Base-by-base conservation (phyloP, 169 alveolate genomes). In the Neospora caninum region DNA sequence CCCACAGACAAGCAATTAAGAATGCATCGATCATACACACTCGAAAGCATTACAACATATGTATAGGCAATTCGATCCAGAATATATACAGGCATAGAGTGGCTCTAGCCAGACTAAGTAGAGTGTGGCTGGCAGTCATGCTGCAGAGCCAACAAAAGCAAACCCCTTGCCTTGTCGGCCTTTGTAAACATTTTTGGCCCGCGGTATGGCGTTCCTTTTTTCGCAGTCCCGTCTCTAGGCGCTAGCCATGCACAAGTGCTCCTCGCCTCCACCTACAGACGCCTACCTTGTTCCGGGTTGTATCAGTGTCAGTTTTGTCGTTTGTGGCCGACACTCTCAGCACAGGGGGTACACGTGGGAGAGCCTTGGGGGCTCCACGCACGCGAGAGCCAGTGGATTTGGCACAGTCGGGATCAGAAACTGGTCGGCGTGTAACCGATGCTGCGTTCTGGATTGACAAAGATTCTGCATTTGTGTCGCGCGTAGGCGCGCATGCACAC, bases 261-360 rank as follows among this genome's bases (percentile, higher is more conserved):
- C 64, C 18, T 18, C n/a, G 73, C 31, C n/a, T 64, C 20, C 73
- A 64, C 34, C 73, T 64, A 22, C 73, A 64, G 31, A 7, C n/a
- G n/a, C 73, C 73, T 16, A 64, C 73, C 73, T 64, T 64, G 25
- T 64, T 64, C 31, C 7, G 34, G n/a, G 73, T 22, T 9, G 73
- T 27, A 16, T 64, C 73, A 6, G 73, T 64, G n/a, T 64, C 73
- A 27, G 16, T 64, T 64, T 27, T 27, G 73, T 64, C 73, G 73
- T 6, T 1, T 22, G 31, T 64, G n/a, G 7, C 31, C 31, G 73
- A 64, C 7, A 27, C 31, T 64, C 20, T 64, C 31, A 78, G 86
- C 86, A 78, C 27, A 29, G 86, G 86, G 27, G 86, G 86, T 16
- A 78, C 86, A 78, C 49, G 86, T 18, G 86, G 86, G 29, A 20